Evolutionary conservation across 139 green algal species (phyloP).

Genomic region (Chlorella sp.): DNA sequence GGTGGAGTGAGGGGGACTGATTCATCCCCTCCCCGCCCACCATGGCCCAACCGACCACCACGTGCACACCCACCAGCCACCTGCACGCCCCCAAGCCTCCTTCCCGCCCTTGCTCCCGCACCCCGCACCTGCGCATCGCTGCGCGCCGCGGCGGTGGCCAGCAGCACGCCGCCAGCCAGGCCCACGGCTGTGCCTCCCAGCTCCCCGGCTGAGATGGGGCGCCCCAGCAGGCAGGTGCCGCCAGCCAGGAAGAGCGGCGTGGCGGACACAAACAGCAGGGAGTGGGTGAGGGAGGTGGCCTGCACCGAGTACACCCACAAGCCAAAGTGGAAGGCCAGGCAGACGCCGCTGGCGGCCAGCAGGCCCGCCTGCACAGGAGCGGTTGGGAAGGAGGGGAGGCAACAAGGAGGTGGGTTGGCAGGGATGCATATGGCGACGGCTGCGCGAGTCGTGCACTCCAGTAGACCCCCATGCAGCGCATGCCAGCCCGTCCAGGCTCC

Average conservation of each 20-base stretch:
- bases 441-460: no score
- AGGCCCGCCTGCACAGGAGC: constrained; percentile 1
- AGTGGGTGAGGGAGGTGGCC: constrained; percentile 78
- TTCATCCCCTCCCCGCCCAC: no score
- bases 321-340: constrained; percentile 81
- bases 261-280: constrained; percentile 77
- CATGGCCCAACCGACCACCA: no score
- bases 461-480: no score
- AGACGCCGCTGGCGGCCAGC: constrained; percentile 53
- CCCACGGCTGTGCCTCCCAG: constrained; percentile 55
- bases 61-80: not conserved
- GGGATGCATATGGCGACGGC: no score
- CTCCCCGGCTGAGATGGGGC: constrained; percentile 70
- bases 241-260: constrained; percentile 77
- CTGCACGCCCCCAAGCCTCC: not conserved
- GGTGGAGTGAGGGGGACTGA: not conserved
- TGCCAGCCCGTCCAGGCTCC: no score
- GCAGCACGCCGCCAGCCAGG: constrained; percentile 49
- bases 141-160: constrained; percentile 42
- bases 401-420: no score
- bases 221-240: constrained; percentile 42
- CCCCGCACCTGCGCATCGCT: constrained; percentile 2
- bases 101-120: not conserved
- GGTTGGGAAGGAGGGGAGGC: not conserved
- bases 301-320: constrained; percentile 72